Evolutionary conservation across 768 basidiomycete species (phyloP), one percentile per base, ranked within the genome.

Genomic region (Clathrus columnatus): DNA sequence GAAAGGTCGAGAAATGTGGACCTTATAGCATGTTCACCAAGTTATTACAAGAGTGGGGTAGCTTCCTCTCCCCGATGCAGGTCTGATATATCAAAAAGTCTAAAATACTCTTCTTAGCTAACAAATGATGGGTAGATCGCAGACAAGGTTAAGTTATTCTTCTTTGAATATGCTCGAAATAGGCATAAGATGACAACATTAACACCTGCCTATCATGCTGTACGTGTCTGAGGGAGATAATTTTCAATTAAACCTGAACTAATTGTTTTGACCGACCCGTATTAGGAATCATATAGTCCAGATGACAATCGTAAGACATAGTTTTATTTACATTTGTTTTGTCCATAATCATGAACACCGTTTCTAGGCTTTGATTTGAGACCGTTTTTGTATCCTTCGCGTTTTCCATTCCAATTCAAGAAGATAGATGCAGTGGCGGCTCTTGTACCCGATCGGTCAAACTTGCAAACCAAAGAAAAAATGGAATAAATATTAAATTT

Each of bases 151-250:
- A 98, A 99, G 68, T 71, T 83, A 36, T 99, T 99, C 75, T 98
- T 91, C 75, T 95, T 93, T 62, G 92, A 96, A 67, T 84, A 99
- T 62, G 96, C 96, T 0, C 77, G 94, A 51, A 99, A 99, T 68
- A 73, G 94, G 46, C 96, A 98, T 73, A 99, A 99, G 80, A 98
- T 99, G 93, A 95, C 93, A 23, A 95, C 91, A 0, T 66, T 96
- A 59, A 96, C 93, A 2, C 93, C 93, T 1, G 79, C 91, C 1
- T 96, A 96, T 64, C 93, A 96, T 67, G 93, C 93, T 48, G 95
- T 87, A 60, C 64, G 89, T 75, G 6, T 50, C 48, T 27, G 56
- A 24, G 29, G 41, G 5, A 27, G 17, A n/a, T 21, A 17, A n/a
- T 43, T 20, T 24, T n/a, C 18, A 24, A 8, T 56, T 28, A 27